These are phyloP conservation scores for Osmanthus fragrans DNA, from an alignment of 257 asterid species.

Conservation along the genomic window DNA sequence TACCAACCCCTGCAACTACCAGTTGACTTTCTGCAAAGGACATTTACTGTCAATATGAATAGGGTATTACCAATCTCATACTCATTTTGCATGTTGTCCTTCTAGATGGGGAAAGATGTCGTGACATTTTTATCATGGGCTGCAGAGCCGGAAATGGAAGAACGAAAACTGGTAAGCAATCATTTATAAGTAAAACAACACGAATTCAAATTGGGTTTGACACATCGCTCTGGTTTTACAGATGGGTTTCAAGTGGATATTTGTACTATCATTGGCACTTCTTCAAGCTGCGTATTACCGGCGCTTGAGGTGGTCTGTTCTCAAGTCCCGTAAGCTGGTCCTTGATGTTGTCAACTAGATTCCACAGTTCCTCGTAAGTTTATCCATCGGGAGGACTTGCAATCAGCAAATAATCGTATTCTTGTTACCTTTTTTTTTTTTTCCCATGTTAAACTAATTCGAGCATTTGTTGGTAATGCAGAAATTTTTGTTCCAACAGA, in stretches of 20 bases:
- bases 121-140: slow-evolving; percentile 79
- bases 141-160: slow-evolving; percentile 92
- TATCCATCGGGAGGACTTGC: neutral
- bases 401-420: neutral
- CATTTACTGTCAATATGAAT: too few relatives aligned
- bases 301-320: slow-evolving; percentile 76
- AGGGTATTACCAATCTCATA: neutral
- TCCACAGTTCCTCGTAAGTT: neutral
- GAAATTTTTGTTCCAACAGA: neutral
- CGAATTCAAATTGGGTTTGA: neutral
- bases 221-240: slow-evolving; percentile 9
- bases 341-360: slow-evolving; percentile 72
- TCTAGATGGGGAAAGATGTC: slow-evolving; percentile 80
- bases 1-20: too few relatives aligned
- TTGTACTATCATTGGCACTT: slow-evolving; percentile 71
- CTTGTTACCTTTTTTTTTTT: neutral
- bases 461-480: neutral
- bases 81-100: neutral
- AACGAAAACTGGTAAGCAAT: slow-evolving; percentile 65
- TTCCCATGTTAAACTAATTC: neutral
- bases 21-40: too few relatives aligned
- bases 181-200: neutral
- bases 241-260: slow-evolving; percentile 91
- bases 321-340: slow-evolving; percentile 74
- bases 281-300: slow-evolving; percentile 78